phyloP scores from a whole-genome alignment of 805 yeast species.

The Ogataea ganodermae region DNA sequence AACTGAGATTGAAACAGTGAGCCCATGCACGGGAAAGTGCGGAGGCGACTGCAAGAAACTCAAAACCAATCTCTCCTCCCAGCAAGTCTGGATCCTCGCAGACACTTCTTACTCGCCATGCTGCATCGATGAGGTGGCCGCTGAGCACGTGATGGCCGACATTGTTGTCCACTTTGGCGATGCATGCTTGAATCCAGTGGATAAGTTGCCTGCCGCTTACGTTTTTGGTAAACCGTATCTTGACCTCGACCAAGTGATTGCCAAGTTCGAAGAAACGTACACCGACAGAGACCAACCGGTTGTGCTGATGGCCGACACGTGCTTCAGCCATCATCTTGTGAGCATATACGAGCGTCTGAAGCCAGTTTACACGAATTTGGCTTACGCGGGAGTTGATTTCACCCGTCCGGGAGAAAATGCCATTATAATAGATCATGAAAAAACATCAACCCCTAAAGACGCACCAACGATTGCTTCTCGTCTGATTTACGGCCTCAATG shows the following conservation, averaged over 20 bases:
- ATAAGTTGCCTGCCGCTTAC: conserved; percentile 71
- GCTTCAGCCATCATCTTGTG: conserved; percentile 52
- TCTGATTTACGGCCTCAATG: conserved; percentile 31
- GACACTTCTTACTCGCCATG: conserved; percentile 96
- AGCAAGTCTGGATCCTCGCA: conserved; percentile 77
- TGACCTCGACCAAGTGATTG: conserved; percentile 42
- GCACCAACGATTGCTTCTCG: conserved; percentile 34
- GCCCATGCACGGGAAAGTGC: conserved; percentile 31
- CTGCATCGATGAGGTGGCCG: conserved; percentile 96
- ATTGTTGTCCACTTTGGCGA: conserved; percentile 91
- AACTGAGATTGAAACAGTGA: conserved; percentile 28
- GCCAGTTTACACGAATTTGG: conserved; percentile 35
- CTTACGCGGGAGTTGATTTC: conserved; percentile 44
- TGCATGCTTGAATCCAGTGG: conserved; percentile 84
- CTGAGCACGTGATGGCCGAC: conserved; percentile 86
- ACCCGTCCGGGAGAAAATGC: conserved; percentile 24
- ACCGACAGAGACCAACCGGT: conserved; percentile 45
- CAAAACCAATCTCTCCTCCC: conserved; percentile 11
- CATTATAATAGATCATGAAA: conserved; percentile 28
- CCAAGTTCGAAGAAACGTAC: conserved; percentile 45
- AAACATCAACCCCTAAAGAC: conserved; percentile 5
- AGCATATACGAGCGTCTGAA: conserved; percentile 40
- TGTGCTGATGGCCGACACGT: conserved; percentile 74
- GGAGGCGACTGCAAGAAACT: conserved; percentile 31
- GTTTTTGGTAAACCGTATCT: conserved; percentile 72